These are phyloP conservation scores for Carex scoparia DNA, from an alignment of 176 grass and related monocot genomes.

Conservation along the genomic window DNA sequence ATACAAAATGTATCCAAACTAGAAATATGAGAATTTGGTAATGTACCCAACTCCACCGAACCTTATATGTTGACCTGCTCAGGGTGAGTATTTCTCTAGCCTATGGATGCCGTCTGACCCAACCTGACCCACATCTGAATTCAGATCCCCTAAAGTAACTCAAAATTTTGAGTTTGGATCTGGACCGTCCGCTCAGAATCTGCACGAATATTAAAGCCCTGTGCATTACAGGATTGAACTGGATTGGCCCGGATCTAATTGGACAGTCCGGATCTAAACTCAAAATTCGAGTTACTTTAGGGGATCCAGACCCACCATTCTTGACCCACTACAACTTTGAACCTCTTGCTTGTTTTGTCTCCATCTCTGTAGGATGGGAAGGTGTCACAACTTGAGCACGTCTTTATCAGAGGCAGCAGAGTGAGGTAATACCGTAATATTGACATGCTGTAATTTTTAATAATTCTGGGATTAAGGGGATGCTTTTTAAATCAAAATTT, in stretches of 20 bases:
- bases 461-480: not conserved
- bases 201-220: too few species aligned
- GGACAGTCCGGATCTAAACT: too few species aligned
- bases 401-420: slow-evolving; percentile 59
- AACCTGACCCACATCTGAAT: not conserved
- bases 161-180: too few species aligned
- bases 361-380: slow-evolving; percentile 38
- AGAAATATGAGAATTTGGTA: not conserved
- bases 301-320: too few species aligned
- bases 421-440: slow-evolving; percentile 32
- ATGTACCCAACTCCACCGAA: not conserved
- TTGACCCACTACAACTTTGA: not conserved
- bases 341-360: not conserved
- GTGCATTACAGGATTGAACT: too few species aligned
- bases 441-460: slow-evolving; percentile 1
- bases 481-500: not conserved
- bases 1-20: not conserved
- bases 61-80: not conserved
- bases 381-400: slow-evolving; percentile 54
- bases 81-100: not conserved
- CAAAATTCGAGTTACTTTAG: too few species aligned
- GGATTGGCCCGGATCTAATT: too few species aligned
- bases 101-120: not conserved
- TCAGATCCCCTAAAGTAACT: too few species aligned
- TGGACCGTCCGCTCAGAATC: too few species aligned